Base-by-base conservation (phyloP, 768 basidiomycete species). In the Termitomyces sp. region DNA sequence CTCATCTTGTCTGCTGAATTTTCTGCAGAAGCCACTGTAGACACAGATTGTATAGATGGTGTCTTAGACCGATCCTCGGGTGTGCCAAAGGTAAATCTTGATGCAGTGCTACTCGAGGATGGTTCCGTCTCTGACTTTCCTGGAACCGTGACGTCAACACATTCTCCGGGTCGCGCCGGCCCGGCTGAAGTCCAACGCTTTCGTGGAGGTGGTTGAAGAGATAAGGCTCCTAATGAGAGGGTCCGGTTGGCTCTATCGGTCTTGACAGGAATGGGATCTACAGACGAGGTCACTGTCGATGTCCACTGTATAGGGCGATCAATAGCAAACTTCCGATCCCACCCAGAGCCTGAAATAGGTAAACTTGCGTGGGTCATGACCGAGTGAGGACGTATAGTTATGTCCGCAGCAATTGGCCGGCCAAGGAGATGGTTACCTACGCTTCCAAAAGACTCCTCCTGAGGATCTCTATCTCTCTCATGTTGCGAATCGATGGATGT, bases 381-480 rank as follows among this genome's bases (percentile, higher is more conserved):
- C 35, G 63, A 57, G 52, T 65, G 69, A 53, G 53, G 67, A 54
- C 41, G 67, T 61, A 60, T 55, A 57, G 68, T 67, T 33, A 61
- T 59, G 47, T 76, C 72, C 20, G 71, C 66, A 44, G 71, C 68
- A 56, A 70, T 76, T 24, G 75, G 71, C 40, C 80, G 73, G 59
- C 73, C 75, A 43, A 86, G 69, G 36, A 88, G 71, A 62, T 76
- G 84, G 40, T 70, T 80, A 9, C 84, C 83, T 62, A 74, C 81
- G 38, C 76, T 76, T 26, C 76, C 74, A 57, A 87, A 86, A 10
- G 85, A 85, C 16, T 84, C 84, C 54, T 84, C 74, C 13, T 66
- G 67, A 9, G 52, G 62, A 66, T 61, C 74, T 40, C 66, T 70
- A 54, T 61, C 74, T 35, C 65, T 71, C 58, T 66, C 74, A 48